Conservation (phyloP, 2,329 filamentous ascomycete genomes). For the Fusarium burgessii region DNA sequence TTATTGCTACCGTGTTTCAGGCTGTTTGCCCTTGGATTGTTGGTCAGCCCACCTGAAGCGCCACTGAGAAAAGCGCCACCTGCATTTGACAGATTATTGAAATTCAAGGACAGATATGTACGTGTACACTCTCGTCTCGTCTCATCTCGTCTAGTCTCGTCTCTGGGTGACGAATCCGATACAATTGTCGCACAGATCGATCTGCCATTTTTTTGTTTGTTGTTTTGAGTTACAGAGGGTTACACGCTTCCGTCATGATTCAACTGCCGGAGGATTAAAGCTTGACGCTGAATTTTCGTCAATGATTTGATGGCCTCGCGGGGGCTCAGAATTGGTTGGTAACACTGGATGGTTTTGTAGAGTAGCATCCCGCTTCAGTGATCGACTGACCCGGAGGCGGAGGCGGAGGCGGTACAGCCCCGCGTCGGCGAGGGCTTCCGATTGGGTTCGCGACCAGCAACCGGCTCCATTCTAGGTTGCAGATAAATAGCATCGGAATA, state of each 20-base stretch:
- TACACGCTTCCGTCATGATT: slow-evolving; percentile 9
- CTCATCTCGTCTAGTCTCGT: neutral
- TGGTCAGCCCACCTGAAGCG: neutral
- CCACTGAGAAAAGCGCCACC: neutral
- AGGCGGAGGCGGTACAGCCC: neutral
- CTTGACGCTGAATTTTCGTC: neutral
- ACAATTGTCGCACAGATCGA: slow-evolving; percentile 12
- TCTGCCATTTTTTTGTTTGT: slow-evolving; percentile 2
- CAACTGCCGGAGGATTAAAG: slow-evolving; percentile 21
- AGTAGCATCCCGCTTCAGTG: neutral
- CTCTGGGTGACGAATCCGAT: neutral
- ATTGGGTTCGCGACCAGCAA: neutral
- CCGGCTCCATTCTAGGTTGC: neutral
- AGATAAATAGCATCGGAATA: neutral
- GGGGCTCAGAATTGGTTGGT: neutral
- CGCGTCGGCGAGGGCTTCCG: slow-evolving; percentile 6
- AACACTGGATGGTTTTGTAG: neutral
- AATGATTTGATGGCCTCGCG: neutral
- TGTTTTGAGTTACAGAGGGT: neutral
- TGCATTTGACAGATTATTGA: neutral
- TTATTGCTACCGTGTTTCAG: neutral
- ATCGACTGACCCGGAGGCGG: neutral
- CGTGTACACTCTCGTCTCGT: neutral
- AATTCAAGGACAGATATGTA: neutral
- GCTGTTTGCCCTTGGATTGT: neutral